These are phyloP conservation scores for Phytopythium kandeliae DNA, from an alignment of 352 stramenopile species.

Conservation along the genomic window DNA sequence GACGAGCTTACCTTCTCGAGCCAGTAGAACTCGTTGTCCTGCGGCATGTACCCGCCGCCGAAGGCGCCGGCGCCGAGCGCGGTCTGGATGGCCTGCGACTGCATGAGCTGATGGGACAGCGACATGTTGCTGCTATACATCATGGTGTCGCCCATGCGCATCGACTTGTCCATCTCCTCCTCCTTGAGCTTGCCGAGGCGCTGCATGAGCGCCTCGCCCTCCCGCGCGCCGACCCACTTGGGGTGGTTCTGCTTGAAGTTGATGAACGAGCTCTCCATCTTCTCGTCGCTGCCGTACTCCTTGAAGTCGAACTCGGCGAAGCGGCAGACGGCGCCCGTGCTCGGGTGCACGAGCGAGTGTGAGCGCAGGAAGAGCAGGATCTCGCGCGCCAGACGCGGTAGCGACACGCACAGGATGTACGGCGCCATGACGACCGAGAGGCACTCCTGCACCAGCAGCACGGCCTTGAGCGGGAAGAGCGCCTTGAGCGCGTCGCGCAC, in stretches of 20 bases:
- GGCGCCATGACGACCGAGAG: conserved; percentile 93
- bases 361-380: conserved; percentile 94
- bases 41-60: conserved; percentile 43
- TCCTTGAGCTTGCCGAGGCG: conserved; percentile 67
- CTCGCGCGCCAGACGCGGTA: conserved; percentile 85
- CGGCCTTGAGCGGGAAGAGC: conserved; percentile 94
- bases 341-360: conserved; percentile 90
- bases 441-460: conserved; percentile 93
- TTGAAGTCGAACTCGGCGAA: conserved; percentile 97
- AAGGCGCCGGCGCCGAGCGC: conserved; percentile 37
- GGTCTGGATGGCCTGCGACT: conserved; percentile 80
- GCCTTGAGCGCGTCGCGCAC: conserved; percentile 84
- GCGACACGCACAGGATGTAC: conserved; percentile 94
- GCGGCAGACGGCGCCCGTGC: conserved; percentile 93
- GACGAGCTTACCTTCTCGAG: conserved; percentile 74
- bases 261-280: conserved; percentile 98
- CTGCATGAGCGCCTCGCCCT: conserved; percentile 71
- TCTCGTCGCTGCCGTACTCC: conserved; percentile 88
- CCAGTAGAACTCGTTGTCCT: conserved; percentile 88
- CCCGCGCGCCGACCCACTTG: conserved; percentile 68
- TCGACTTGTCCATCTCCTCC: conserved; percentile 85
- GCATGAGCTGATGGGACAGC: conserved; percentile 84
- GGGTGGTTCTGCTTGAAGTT: conserved; percentile 94
- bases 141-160: conserved; percentile 79
- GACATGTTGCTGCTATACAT: conserved; percentile 67